phyloP scores from a whole-genome alignment of 495 filamentous ascomycete species.

The Aspergillus wentii region DNA sequence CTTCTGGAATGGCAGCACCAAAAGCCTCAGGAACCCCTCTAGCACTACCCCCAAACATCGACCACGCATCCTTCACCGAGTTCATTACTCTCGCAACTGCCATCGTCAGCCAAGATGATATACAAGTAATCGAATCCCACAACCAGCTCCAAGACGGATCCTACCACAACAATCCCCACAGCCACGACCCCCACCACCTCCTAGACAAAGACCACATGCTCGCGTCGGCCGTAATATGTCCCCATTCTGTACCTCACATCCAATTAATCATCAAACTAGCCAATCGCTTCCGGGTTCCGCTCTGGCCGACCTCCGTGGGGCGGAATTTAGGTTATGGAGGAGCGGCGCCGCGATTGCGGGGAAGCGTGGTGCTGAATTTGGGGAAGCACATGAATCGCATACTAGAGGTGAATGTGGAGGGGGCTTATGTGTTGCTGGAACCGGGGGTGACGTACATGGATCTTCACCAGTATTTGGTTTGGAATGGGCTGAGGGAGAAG shows the following conservation, averaged over 20 bases:
- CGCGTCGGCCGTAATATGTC: constrained; percentile 44
- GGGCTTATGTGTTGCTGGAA: constrained; percentile 50
- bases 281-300: constrained; percentile 45
- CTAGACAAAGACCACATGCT: constrained; percentile 48
- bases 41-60: background rate
- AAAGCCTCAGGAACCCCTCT: too few relatives aligned
- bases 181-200: constrained; percentile 50
- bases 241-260: constrained; percentile 35
- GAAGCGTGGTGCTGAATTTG: constrained; percentile 49
- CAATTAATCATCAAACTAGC: constrained; percentile 39
- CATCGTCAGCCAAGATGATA: background rate
- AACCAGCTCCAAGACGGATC: constrained; percentile 4
- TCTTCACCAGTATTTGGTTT: constrained; percentile 48
- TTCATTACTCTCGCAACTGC: background rate
- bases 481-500: constrained; percentile 25
- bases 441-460: constrained; percentile 54
- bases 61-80: background rate
- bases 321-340: constrained; percentile 45
- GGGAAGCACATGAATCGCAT: constrained; percentile 52
- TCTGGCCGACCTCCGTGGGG: constrained; percentile 52
- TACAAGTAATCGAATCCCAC: background rate
- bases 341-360: constrained; percentile 48
- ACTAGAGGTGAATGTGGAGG: constrained; percentile 47
- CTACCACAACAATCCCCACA: constrained; percentile 25
- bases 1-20: too few relatives aligned